phyloP scores from a whole-genome alignment of 2,329 filamentous ascomycete genomes.

The Nothopassalora personata region DNA sequence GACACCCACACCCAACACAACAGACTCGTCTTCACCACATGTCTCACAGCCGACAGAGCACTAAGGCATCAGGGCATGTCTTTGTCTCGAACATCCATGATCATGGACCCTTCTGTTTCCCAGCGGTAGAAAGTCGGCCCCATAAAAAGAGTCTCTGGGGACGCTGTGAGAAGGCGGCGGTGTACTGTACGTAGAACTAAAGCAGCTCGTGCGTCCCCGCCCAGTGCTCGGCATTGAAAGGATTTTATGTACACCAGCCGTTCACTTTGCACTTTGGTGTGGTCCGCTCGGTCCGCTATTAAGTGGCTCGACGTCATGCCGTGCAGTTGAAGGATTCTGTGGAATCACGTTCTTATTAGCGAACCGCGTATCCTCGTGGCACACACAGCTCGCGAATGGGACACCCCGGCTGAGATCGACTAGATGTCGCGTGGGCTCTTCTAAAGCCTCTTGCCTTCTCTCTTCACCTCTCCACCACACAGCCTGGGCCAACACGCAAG shows the following conservation, averaged over 20 bases:
- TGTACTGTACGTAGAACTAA: too few species aligned
- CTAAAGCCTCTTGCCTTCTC: neutral
- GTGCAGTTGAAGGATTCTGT: neutral
- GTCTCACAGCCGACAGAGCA: neutral
- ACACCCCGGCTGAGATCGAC: neutral
- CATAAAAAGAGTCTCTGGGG: neutral
- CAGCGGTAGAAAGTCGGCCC: neutral
- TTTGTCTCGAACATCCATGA: neutral
- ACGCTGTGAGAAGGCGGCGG: too few species aligned
- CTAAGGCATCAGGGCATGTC: neutral
- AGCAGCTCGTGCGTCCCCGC: neutral
- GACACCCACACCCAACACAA: too few species aligned
- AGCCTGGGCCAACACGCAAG: neutral
- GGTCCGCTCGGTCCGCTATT: neutral
- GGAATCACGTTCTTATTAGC: neutral
- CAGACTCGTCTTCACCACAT: neutral
- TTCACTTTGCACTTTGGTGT: neutral
- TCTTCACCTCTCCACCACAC: neutral
- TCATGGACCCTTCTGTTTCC: neutral
- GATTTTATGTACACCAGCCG: neutral
- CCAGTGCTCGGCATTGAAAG: neutral
- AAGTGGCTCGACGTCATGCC: neutral
- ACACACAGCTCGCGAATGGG: neutral
- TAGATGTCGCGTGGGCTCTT: neutral
- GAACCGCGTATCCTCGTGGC: neutral